Evolutionary conservation across 108 stramenopile genomes (phyloP), one percentile per base, ranked within the genome.

Genomic region (Cyclotella atomus): DNA sequence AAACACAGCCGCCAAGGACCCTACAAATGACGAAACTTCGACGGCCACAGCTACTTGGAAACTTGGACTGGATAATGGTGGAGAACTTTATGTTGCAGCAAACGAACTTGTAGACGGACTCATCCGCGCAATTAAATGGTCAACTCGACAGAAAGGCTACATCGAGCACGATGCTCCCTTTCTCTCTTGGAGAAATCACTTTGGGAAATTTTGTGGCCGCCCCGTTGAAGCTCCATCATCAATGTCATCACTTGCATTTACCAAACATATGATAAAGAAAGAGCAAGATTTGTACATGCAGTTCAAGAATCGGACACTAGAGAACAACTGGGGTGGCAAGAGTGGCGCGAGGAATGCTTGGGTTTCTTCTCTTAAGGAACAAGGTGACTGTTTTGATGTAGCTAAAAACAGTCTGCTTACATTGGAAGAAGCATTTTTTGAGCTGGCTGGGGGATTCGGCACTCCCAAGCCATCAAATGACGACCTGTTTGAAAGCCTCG

Each of bases 291-390:
- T 95, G 3, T 95, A 95, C 41, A 77, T 84, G 46, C 84, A 82
- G 21, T 63, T 95, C 20, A 95, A 92, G 57, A 84, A 87, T 68
- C 70, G 81, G 1, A 59, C 77, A 1, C 89, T 71, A 35, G 94
- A 92, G 59, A 91, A 92, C 54, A 84, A 84, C 61, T 95, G 94
- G 94, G 94, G 94, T 45, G 93, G 93, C 20, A 92, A 92, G 56
- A 85, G 75, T 70, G 94, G 90, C 10, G 70, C 82, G 21, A 76
- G 94, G 41, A 86, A 86, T 75, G 85, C 81, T 12, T 95, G 94
- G 94, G 87, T 88, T 10, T 79, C 89, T 7, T 89, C 87, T 2
- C 81, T 95, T 83, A 92, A 85, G 68, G 94, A 95, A 34, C 83
- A 87, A 68, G 83, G 84, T 0, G 85, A 87, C 67, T 83, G 87